A percentile compares a stretch with the other conserved stretches of the same genome.
These are phyloP conservation scores for Rhamnella rubrinervis DNA, from an alignment of 331 rosid genomes.

Conservation along the genomic window DNA sequence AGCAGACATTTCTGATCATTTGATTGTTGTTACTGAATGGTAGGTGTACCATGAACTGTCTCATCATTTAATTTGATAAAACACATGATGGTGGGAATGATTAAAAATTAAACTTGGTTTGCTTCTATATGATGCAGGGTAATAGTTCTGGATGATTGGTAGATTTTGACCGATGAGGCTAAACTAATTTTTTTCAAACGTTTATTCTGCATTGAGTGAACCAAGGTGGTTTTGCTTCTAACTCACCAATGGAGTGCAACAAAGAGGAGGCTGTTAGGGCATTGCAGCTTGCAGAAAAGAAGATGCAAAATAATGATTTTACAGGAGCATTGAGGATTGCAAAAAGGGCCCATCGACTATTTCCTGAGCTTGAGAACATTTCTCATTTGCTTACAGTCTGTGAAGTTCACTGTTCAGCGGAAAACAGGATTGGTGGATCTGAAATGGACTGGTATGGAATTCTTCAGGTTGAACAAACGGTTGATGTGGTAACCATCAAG, in stretches of 20 bases:
- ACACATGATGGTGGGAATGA: slow-evolving; percentile 17
- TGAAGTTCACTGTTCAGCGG: slow-evolving; percentile 84
- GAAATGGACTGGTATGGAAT: slow-evolving; percentile 86
- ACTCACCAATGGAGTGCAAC: slow-evolving; percentile 81
- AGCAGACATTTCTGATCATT: not conserved
- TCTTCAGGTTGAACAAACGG: slow-evolving; percentile 50
- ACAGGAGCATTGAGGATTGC: slow-evolving; percentile 73
- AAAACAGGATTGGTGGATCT: slow-evolving; percentile 46
- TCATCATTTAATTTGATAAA: slow-evolving; percentile 2
- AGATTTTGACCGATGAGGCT: slow-evolving; percentile 10
- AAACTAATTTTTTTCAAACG: not conserved
- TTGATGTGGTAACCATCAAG: slow-evolving; percentile 57
- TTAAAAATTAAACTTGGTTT: not conserved
- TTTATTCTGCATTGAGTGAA: not conserved
- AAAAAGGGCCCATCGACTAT: slow-evolving; percentile 56
- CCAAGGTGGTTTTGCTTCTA: slow-evolving; percentile 27
- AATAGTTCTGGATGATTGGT: slow-evolving; percentile 16
- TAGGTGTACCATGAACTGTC: not conserved
- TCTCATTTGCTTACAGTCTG: slow-evolving; percentile 62
- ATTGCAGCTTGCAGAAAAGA: slow-evolving; percentile 62
- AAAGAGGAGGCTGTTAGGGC: slow-evolving; percentile 85
- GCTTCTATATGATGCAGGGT: slow-evolving; percentile 31
- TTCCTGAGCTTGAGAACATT: slow-evolving; percentile 69
- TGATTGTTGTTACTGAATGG: slow-evolving; percentile 9
- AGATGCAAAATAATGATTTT: slow-evolving; percentile 60